A percentile compares a stretch with the other conserved stretches of the same genome.
Conservation (phyloP, 2,329 filamentous ascomycete genomes). For the Coniochaeta ligniaria region DNA sequence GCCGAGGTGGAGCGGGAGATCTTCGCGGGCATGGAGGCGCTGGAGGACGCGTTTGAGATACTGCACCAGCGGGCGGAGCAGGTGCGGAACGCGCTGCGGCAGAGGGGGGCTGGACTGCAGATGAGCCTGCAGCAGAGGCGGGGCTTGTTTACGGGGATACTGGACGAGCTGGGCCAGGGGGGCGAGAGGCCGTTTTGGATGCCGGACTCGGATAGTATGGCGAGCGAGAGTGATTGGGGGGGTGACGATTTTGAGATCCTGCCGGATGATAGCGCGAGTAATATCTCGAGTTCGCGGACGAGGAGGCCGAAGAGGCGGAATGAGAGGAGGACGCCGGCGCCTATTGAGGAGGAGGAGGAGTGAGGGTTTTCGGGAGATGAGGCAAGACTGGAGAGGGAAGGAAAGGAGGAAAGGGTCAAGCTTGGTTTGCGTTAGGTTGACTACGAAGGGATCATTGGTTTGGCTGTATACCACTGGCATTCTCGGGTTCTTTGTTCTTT, state of each 20-base stretch:
- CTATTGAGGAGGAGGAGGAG: constrained; percentile 62
- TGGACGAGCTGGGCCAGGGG: constrained; percentile 42
- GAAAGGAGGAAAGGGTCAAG: neutral
- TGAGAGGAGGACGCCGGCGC: constrained; percentile 64
- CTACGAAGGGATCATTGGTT: neutral
- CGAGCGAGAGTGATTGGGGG: constrained; percentile 51
- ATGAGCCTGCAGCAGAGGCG: constrained; percentile 50
- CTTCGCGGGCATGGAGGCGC: constrained; percentile 85
- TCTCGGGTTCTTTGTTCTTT: neutral
- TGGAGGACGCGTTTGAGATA: constrained; percentile 90
- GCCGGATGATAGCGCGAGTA: constrained; percentile 75
- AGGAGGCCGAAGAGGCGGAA: constrained; percentile 60
- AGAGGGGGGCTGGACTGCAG: constrained; percentile 72
- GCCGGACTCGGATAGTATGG: constrained; percentile 36
- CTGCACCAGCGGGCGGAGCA: constrained; percentile 80
- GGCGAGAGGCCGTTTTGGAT: constrained; percentile 27
- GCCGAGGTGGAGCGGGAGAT: constrained; percentile 92
- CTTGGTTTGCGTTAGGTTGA: neutral
- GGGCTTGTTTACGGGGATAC: constrained; percentile 29
- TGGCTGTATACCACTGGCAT: neutral
- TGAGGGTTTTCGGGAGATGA: neutral
- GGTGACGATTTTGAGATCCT: constrained; percentile 51
- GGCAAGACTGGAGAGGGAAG: neutral
- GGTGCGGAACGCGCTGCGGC: constrained; percentile 71
- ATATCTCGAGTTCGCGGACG: constrained; percentile 65